Conservation (phyloP, 1,284 basidiomycete species). For the Cystobasidium slooffiae region DNA sequence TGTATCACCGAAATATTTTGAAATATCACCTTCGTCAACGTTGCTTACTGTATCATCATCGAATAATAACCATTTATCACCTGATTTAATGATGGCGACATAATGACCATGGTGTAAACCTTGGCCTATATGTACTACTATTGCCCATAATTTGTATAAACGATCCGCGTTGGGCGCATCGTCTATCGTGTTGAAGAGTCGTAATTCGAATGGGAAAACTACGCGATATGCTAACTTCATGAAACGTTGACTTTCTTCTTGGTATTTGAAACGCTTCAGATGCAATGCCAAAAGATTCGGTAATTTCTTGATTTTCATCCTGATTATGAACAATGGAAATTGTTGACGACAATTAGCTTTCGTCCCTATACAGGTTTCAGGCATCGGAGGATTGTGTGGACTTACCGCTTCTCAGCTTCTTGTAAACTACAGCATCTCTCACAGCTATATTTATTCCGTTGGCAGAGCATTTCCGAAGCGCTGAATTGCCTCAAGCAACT, state of each 20-base stretch:
- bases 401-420: conserved; percentile 94
- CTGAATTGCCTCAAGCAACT: conserved; percentile 95
- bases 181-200: conserved; percentile 95
- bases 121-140: conserved; percentile 95
- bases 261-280: conserved; percentile 97
- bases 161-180: conserved; percentile 82
- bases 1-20: conserved; percentile 92
- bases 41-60: conserved; percentile 91
- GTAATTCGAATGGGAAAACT: conserved; percentile 89
- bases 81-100: conserved; percentile 89
- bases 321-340: conserved; percentile 55
- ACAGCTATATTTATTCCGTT: conserved; percentile 98
- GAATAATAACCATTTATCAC: conserved; percentile 81
- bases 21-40: conserved; percentile 86
- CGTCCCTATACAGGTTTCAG: not conserved
- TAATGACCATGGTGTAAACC: conserved; percentile 98
- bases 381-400: conserved; percentile 30
- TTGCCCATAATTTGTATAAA: conserved; percentile 90
- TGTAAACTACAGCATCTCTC: conserved; percentile 94
- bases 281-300: conserved; percentile 94
- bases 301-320: conserved; percentile 96
- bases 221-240: conserved; percentile 96
- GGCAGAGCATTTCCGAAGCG: conserved; percentile 95
- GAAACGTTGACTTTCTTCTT: conserved; percentile 82
- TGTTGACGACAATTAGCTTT: not conserved